phyloP scores from a whole-genome alignment of 179 eudicot genomes.

The Camellia oleifera region DNA sequence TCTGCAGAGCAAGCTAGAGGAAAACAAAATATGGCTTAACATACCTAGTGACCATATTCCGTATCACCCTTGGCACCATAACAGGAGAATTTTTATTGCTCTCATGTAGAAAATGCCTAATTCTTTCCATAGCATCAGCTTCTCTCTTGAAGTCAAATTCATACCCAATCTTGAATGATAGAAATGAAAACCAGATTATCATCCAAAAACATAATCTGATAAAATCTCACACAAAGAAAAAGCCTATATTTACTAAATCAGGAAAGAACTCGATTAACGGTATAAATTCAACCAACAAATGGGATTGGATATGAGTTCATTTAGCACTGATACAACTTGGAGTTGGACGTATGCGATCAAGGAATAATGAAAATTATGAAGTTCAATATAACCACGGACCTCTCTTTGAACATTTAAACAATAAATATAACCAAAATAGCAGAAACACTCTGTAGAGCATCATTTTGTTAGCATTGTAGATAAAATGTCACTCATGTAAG shows the following conservation, averaged over 20 bases:
- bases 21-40: slow-evolving; percentile 4
- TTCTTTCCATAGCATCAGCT: slow-evolving; percentile 91
- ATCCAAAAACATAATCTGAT: not conserved
- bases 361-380: not conserved
- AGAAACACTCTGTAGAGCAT: not conserved
- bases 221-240: not conserved
- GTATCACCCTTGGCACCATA: slow-evolving; percentile 67
- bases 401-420: not conserved
- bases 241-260: not conserved
- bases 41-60: slow-evolving; percentile 72
- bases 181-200: slow-evolving; percentile 23
- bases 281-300: slow-evolving; percentile 4
- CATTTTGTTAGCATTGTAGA: not conserved
- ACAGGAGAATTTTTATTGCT: slow-evolving; percentile 82
- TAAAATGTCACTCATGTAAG: not conserved
- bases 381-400: not conserved
- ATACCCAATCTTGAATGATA: slow-evolving; percentile 67
- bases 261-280: not conserved
- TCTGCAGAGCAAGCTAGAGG: not conserved
- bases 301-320: not conserved
- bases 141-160: slow-evolving; percentile 94
- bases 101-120: slow-evolving; percentile 53
- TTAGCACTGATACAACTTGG: not conserved
- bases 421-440: not conserved
- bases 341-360: slow-evolving; percentile 3